phyloP scores from a whole-genome alignment of 2,329 filamentous ascomycete species.

The Pyrenophora seminiperda region DNA sequence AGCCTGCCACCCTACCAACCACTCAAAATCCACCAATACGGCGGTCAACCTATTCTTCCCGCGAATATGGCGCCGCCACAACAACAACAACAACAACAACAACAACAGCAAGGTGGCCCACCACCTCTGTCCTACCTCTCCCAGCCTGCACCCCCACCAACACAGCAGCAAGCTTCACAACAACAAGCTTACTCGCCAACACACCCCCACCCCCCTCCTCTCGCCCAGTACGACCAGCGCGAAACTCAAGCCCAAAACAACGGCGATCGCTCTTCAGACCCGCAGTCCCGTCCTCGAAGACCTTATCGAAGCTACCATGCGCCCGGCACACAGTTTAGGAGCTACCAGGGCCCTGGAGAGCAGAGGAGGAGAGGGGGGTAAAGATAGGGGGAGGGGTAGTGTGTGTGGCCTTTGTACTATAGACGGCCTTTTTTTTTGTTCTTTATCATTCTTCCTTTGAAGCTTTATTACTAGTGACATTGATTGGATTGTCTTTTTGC shows the following conservation, averaged over 20 bases:
- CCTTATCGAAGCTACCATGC: slow-evolving; percentile 42
- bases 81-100: slow-evolving; percentile 20
- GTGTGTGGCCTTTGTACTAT: too few species aligned
- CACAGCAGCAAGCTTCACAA: slow-evolving; percentile 17
- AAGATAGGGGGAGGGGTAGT: not conserved
- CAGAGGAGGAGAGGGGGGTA: slow-evolving; percentile 32
- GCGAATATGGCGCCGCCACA: slow-evolving; percentile 45
- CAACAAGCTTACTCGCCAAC: slow-evolving; percentile 29
- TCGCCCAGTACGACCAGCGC: slow-evolving; percentile 28
- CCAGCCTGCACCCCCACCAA: slow-evolving; percentile 1
- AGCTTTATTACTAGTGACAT: not conserved
- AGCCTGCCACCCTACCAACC: slow-evolving; percentile 35
- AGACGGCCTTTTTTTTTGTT: not conserved
- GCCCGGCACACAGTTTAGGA: slow-evolving; percentile 43
- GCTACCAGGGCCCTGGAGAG: slow-evolving; percentile 39
- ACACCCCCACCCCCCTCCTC: slow-evolving; percentile 23
- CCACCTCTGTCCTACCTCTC: slow-evolving; percentile 5
- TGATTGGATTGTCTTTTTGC: not conserved
- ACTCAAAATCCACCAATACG: slow-evolving; percentile 48
- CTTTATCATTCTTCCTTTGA: not conserved
- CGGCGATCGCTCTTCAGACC: slow-evolving; percentile 19
- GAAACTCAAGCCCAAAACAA: slow-evolving; percentile 20
- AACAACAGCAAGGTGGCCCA: slow-evolving; percentile 7
- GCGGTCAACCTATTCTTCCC: slow-evolving; percentile 48
- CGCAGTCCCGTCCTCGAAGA: slow-evolving; percentile 33